phyloP scores from a whole-genome alignment of 176 grass and related monocot species.

The Aechmea fasciata region DNA sequence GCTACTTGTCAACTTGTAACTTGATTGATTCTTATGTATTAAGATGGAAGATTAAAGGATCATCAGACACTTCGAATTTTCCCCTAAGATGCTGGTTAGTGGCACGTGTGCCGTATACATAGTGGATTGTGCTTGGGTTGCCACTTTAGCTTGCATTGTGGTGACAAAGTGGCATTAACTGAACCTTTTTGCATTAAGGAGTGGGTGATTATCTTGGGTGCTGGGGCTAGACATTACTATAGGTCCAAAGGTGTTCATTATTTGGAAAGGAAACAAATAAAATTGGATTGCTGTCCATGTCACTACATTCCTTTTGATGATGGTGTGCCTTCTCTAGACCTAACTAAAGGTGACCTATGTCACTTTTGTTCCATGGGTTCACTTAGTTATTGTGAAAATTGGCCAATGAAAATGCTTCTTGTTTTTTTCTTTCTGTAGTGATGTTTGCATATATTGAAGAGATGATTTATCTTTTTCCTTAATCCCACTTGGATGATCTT shows the following conservation, averaged over 20 bases:
- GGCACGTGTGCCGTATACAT: background rate
- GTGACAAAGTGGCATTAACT: background rate
- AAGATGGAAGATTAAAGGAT: too few species aligned
- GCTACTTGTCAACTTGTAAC: background rate
- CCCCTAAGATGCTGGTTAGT: background rate
- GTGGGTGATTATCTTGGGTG: too few species aligned
- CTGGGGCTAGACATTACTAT: too few species aligned
- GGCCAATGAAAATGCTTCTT: background rate
- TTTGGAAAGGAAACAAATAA: constrained; percentile 19
- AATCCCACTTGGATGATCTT: too few species aligned
- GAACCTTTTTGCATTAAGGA: too few species aligned
- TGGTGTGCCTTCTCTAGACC: constrained; percentile 44
- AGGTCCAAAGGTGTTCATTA: constrained; percentile 20
- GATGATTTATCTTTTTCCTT: too few species aligned
- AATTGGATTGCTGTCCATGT: constrained; percentile 29
- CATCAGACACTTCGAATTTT: too few species aligned
- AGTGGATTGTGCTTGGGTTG: background rate
- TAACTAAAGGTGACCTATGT: constrained; percentile 42
- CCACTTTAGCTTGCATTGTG: background rate
- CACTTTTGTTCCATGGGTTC: constrained; percentile 4
- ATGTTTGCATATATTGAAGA: too few species aligned
- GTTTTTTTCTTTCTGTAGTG: too few species aligned
- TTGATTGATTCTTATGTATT: background rate
- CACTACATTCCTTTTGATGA: constrained; percentile 47
- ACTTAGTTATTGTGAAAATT: background rate